These are phyloP conservation scores for Trichoderma virens DNA, from an alignment of 495 filamentous ascomycete genomes.

Conservation along the genomic window DNA sequence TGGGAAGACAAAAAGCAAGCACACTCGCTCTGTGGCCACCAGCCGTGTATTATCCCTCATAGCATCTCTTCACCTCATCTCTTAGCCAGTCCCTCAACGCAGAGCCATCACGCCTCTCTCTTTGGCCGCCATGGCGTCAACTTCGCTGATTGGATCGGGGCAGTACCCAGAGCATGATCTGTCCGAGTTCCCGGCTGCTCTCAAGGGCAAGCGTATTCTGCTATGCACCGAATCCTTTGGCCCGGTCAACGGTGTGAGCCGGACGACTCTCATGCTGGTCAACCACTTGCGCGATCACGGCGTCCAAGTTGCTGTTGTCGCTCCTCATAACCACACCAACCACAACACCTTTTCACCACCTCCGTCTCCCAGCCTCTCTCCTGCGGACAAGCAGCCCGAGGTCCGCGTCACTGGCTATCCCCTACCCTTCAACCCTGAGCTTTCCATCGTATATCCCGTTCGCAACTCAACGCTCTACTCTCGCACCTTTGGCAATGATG, in stretches of 20 bases:
- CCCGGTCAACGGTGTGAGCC: conserved; percentile 58
- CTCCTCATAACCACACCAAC: conserved; percentile 40
- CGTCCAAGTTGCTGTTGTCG: conserved; percentile 49
- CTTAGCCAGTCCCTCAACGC: background rate
- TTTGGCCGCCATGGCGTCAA: conserved; percentile 8
- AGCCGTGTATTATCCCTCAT: background rate
- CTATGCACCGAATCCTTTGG: conserved; percentile 59
- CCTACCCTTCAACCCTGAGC: conserved; percentile 57
- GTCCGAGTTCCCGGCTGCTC: conserved; percentile 32
- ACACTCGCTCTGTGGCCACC: background rate
- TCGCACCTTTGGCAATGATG: conserved; percentile 40
- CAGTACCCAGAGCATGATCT: conserved; percentile 18
- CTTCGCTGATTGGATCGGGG: background rate
- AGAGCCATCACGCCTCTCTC: background rate
- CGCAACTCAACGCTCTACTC: conserved; percentile 45
- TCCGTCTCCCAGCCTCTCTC: conserved; percentile 5
- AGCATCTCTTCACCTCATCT: background rate
- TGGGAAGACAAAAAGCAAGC: background rate
- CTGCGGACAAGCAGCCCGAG: conserved; percentile 25
- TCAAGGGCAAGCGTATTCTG: conserved; percentile 47
- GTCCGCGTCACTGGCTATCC: conserved; percentile 50
- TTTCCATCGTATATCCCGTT: conserved; percentile 56
- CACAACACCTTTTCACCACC: conserved; percentile 28
- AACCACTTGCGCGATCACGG: conserved; percentile 51
- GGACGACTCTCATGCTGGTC: conserved; percentile 54